phyloP scores from a whole-genome alignment of 495 filamentous ascomycete species.

The Talaromyces ruber region DNA sequence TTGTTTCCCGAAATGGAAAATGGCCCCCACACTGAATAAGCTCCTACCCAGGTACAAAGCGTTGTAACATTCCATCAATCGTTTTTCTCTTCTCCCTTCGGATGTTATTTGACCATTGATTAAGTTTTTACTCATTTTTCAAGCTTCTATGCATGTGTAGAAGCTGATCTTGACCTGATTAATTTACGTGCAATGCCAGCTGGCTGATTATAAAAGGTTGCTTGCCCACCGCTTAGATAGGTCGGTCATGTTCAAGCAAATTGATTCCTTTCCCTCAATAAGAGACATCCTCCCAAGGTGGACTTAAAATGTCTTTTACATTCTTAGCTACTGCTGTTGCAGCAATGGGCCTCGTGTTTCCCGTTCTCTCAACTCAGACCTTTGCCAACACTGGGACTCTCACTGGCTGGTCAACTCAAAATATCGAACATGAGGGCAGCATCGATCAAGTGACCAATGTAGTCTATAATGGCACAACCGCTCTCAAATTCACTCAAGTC shows the following conservation, averaged over 20 bases:
- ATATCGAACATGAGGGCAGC: slow-evolving; percentile 34
- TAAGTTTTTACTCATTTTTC: not conserved
- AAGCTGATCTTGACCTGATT: not conserved
- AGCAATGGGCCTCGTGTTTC: not conserved
- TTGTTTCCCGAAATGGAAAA: not conserved
- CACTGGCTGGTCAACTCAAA: slow-evolving; percentile 36
- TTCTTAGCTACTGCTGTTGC: not conserved
- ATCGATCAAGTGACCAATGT: slow-evolving; percentile 39
- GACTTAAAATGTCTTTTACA: not conserved
- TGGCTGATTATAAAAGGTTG: not conserved
- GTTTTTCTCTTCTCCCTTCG: no score
- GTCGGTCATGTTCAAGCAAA: not conserved
- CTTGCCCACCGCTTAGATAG: not conserved
- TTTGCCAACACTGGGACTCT: slow-evolving; percentile 45
- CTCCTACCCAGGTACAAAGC: not conserved
- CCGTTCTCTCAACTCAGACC: slow-evolving; percentile 18
- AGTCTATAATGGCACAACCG: slow-evolving; percentile 31
- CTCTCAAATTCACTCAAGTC: slow-evolving; percentile 45
- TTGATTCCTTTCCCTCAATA: not conserved
- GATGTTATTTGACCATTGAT: not conserved
- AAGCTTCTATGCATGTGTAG: not conserved
- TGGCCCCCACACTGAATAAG: not conserved
- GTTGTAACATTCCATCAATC: not conserved
- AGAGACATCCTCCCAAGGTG: not conserved
- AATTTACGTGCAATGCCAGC: not conserved